phyloP scores from a whole-genome alignment of 73 alveolate genomes.

The Paramecium tetraurelia region DNA sequence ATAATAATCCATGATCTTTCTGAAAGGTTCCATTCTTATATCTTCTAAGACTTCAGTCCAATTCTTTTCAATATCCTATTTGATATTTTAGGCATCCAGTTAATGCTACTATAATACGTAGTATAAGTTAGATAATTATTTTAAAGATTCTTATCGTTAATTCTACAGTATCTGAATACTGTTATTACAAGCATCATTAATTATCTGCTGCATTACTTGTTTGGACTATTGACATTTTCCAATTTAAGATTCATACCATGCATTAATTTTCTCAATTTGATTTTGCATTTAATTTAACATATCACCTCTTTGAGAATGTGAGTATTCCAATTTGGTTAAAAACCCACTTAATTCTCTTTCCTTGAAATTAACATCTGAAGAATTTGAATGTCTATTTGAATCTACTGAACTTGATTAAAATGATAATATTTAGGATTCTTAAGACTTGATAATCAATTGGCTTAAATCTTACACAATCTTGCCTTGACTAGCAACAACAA shows the following conservation, averaged over 20 bases:
- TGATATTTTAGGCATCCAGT: not conserved
- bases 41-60: slow-evolving; percentile 11
- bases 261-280: not conserved
- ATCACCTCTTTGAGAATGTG: not conserved
- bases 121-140: not conserved
- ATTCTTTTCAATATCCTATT: slow-evolving; percentile 1
- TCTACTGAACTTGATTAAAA: slow-evolving; percentile 34
- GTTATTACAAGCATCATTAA: not conserved
- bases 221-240: not conserved
- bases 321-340: not conserved
- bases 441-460: not conserved
- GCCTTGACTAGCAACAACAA: not conserved
- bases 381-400: not conserved
- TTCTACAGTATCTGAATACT: not conserved
- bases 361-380: not conserved
- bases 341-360: slow-evolving; percentile 1
- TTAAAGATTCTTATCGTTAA: not conserved
- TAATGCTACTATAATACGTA: not conserved
- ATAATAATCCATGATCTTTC: not conserved
- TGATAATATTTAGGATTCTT: slow-evolving; percentile 18
- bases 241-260: not conserved
- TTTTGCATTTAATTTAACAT: not conserved
- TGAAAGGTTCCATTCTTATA: not conserved
- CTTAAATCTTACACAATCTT: not conserved
- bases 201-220: not conserved